A percentile compares a stretch with the other conserved stretches of the same genome.
Evolutionary conservation across 116 monocot genomes (phyloP).

Genomic region (Thalassia testudinum): DNA sequence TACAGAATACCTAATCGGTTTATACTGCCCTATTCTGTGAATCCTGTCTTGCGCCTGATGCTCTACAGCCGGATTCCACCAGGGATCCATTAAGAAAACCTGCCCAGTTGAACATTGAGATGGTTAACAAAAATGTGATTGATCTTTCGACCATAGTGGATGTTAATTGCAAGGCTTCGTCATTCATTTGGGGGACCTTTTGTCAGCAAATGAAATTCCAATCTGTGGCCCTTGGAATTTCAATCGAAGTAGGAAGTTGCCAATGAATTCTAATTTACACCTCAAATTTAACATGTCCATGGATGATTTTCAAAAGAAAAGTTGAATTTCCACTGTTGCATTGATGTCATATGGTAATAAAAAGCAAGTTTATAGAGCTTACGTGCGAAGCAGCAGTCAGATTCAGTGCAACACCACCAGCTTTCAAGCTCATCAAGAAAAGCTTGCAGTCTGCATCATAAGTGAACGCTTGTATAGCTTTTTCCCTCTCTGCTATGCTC

Average conservation of each 20-base stretch:
- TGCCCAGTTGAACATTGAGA: not conserved
- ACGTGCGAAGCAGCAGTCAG: constrained; percentile 81
- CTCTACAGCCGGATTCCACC: constrained; percentile 99
- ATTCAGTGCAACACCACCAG: constrained; percentile 86
- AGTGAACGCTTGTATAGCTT: constrained; percentile 55
- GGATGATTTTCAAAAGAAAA: no score
- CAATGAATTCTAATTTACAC: no score
- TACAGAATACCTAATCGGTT: constrained; percentile 55
- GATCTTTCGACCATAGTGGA: no score
- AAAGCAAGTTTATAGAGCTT: constrained; percentile 2
- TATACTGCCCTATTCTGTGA: constrained; percentile 76
- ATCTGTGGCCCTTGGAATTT: no score
- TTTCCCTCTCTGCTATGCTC: constrained; percentile 62
- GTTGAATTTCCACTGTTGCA: no score
- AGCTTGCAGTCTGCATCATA: constrained; percentile 52
- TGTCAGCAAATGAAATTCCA: no score
- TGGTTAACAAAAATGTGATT: no score
- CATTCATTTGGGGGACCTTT: no score
- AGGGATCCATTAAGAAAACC: constrained; percentile 94
- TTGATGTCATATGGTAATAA: no score
- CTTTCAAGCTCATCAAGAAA: constrained; percentile 86
- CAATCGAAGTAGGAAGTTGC: no score
- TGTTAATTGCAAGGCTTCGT: no score
- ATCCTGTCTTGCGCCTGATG: constrained; percentile 84
- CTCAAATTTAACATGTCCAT: no score